Evolutionary conservation across 2,329 filamentous ascomycete genomes (phyloP), one percentile per base, ranked within the genome.

Genomic region (Penicillium sp.): DNA sequence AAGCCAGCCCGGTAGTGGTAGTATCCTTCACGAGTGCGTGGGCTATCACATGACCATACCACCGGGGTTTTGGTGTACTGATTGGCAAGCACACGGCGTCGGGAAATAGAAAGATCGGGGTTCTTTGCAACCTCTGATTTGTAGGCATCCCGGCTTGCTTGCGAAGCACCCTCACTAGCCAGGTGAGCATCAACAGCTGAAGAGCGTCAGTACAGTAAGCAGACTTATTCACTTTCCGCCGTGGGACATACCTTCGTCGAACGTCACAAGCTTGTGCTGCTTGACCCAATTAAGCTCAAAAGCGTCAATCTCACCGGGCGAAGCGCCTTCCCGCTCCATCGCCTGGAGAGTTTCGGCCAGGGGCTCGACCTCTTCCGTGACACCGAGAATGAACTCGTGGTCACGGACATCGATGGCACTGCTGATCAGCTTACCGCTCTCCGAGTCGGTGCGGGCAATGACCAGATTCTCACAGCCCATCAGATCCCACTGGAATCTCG

Each of bases 391-490:
- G 73, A 91, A 97, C 69, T 97, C 91, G 69, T 98, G 93, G 65
- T 98, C 93, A 49, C 93, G 86, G 5, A 90, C 85, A 64, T 98
- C 93, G 53, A 98, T 86, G 11, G 90, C 88, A 51, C 86, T 95
- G 49, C 86, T 94, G 47, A 98, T 78, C 24, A 98, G 79, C 66
- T 85, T 90, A 39, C 91, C 93, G 53, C 88, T 95, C 71, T 97
- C 93, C 0, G 90, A 94, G 69, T 98, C 93, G 1, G 93, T 97
- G 49, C 93, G 84, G 3, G 93, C 93, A 65, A 98, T 93, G 37
- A 97, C 83, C 4, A 97, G 78, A 67, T 95, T 97, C 73, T 98
- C 93, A 45, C 82, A 84, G 40, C 91, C 93, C 91, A 98, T 97
- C 59, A 96, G 78, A 63, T 98, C 93, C 91, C 91, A 98, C 66